These are phyloP conservation scores for Heterobasidion parviporum DNA, from an alignment of 1,284 basidiomycete genomes.

Conservation along the genomic window DNA sequence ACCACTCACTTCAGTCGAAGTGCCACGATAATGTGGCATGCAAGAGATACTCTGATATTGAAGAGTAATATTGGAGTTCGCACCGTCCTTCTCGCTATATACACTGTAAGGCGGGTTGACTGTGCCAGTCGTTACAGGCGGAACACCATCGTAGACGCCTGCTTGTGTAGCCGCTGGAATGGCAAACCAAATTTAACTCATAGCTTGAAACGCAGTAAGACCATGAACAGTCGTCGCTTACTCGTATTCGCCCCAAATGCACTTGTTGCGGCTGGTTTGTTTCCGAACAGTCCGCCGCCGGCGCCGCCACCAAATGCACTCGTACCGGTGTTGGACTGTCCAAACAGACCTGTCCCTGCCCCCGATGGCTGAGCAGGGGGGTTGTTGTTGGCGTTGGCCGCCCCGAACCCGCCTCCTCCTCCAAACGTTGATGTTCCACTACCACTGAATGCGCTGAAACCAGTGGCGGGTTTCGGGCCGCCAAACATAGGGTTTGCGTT, in stretches of 20 bases:
- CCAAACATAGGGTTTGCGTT: constrained; percentile 46
- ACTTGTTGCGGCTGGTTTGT: constrained; percentile 19
- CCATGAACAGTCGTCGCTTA: background rate
- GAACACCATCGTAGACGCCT: constrained; percentile 21
- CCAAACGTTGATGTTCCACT: constrained; percentile 32
- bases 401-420: constrained; percentile 23
- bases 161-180: constrained; percentile 13
- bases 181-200: background rate
- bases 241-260: constrained; percentile 16
- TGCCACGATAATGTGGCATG: constrained; percentile 59
- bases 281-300: constrained; percentile 22
- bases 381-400: constrained; percentile 12
- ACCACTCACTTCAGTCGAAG: constrained; percentile 58
- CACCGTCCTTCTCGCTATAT: constrained; percentile 52
- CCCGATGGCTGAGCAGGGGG: constrained; percentile 10
- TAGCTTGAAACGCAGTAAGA: background rate
- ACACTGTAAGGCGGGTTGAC: constrained; percentile 47
- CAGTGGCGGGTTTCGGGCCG: constrained; percentile 54
- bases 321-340: constrained; percentile 15
- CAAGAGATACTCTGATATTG: constrained; percentile 72
- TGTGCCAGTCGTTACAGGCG: constrained; percentile 56
- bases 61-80: constrained; percentile 30
- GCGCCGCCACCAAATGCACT: constrained; percentile 22
- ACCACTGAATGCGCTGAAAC: constrained; percentile 61
- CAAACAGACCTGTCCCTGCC: constrained; percentile 14